Base-by-base conservation (phyloP, 768 basidiomycete species). In the Boletus rex-veris region DNA sequence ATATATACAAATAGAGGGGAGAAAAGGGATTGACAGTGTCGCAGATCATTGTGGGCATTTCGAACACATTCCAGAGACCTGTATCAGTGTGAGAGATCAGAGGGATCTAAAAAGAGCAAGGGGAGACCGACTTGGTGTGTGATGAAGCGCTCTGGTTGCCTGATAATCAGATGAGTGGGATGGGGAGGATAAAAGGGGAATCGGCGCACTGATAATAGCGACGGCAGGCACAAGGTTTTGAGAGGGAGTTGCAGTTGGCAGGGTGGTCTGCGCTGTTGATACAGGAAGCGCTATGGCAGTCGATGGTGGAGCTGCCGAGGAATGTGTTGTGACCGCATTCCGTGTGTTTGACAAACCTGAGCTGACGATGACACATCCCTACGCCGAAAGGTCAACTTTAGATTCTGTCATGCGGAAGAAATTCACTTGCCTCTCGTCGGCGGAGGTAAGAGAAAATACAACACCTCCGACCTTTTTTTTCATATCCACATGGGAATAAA, bases 361-460 rank as follows among this genome's bases (percentile, higher is more conserved):
- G 78, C 48, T 72, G 74, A 58, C 84, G 79, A 68, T 82, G 80
- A 74, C 86, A 89, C 86, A 89, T 88, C 60, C 7, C 65, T 58
- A 28, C 44, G 8, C 15, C 21, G 0, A 24, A 24, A 4, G 19
- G 19, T 40, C 39, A 38, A 6, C 19, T 19, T 48, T 48, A 48
- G 44, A 52, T 44, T 38, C 38, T 15, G 37, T 49, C 37, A 37
- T 43, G n/a, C 35, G 46, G 41, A 33, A 51, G 45, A 49, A 50
- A 52, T 46, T 26, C 40, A 59, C 68, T 53, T 58, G 60, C 59
- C 53, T 59, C 52, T 67, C 59, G 74, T 80, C 80, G 80, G 79
- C 78, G 80, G 79, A 80, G 77, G 77, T 79, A 81, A 74, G 76
- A 73, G 66, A 65, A 70, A 24, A 31, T n/a, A 30, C 19, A 45